These are phyloP conservation scores for Lagerstroemia speciosa DNA, from an alignment of 345 rosid species.

Conservation along the genomic window DNA sequence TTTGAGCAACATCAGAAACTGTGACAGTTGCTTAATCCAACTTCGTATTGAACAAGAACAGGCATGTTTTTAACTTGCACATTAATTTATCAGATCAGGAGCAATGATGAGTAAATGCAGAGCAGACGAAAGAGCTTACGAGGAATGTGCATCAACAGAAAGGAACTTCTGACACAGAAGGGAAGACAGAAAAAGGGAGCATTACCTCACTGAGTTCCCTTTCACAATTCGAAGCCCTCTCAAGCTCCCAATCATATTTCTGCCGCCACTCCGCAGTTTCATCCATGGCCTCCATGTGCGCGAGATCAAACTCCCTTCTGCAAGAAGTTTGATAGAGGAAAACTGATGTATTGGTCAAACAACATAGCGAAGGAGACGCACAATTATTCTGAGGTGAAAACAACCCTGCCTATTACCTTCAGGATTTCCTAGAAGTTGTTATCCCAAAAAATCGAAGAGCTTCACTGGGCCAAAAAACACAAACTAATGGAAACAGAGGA, in stretches of 20 bases:
- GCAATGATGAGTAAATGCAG: not conserved
- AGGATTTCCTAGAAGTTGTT: not conserved
- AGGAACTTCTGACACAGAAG: not conserved
- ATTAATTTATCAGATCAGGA: not conserved
- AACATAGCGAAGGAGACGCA: not conserved
- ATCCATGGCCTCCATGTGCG: constrained; percentile 86
- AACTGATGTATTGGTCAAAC: not conserved
- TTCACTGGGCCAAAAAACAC: not conserved
- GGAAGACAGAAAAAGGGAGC: not conserved
- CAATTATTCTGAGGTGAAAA: not conserved
- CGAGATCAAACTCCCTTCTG: constrained; percentile 85
- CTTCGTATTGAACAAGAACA: not conserved
- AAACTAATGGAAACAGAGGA: not conserved
- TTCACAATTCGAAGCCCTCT: constrained; percentile 52
- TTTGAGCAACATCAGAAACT: not conserved
- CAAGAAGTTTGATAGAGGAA: constrained; percentile 7
- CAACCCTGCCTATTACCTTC: not conserved
- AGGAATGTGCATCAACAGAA: not conserved
- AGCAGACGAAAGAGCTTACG: not conserved
- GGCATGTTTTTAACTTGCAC: not conserved
- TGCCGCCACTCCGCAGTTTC: constrained; percentile 93
- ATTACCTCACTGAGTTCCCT: constrained; percentile 49
- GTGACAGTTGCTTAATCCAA: not conserved
- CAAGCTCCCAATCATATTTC: constrained; percentile 59
- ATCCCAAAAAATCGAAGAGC: not conserved